Base-by-base conservation (phyloP, 169 alveolate species). In the Cryptosporidium felis region DNA sequence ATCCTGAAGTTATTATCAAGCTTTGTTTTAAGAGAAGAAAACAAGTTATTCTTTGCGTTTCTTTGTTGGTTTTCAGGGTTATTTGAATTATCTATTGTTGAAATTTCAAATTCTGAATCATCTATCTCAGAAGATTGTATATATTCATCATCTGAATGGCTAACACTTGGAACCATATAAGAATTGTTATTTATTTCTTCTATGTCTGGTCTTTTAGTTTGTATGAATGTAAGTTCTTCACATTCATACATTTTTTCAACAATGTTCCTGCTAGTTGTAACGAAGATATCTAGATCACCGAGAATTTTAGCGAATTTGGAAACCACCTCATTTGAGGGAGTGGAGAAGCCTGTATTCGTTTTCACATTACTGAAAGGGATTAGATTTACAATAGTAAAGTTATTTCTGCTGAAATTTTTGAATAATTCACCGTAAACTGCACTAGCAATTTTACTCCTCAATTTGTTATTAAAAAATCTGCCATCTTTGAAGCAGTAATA, bases 181-280 rank as follows among this genome's bases (percentile, higher is more conserved):
- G n/a, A n/a, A n/a, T n/a, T n/a, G n/a, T 56, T 21, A 56, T 56
- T 56, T 5, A 28, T 3, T 12, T 65, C 81, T 10, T 65, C 81
- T n/a, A 65, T 65, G 49, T 65, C 49, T 38, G 36, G 26, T 23
- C 56, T 61, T 10, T 30, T 53, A n/a, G 10, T 32, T 34, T 49
- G 49, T 74, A 53, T 74, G 5, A 74, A 38, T 36, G 85, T 67
- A 32, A 74, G 67, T n/a, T 74, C 74, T 5, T 67, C 85, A 40
- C 85, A 74, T 34, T 65, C 85, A 12, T 26, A 49, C 16, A 74
- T 74, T 16, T 28, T 59, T 10, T 74, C 74, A 4, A 65, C 85
- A 65, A 74, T 74, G 38, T 51, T 74, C 23, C 67, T 49, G 34
- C 85, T 18, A 74, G 56, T 40, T 1, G 85, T 74, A 47, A 74